Conservation (phyloP, 78 protist species). For the Dictyostelium discoideum region dicty_2.7 NC_007091.3:3554001-3554500, state of each 20-base stretch:
- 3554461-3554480: background rate
- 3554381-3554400: constrained; percentile 53
- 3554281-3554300: background rate
- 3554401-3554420: constrained; percentile 71
- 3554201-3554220: constrained; percentile 42
- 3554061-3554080: constrained; percentile 61
- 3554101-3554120: constrained; percentile 50
- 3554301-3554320: background rate
- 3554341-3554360: constrained; percentile 37
- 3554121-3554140: constrained; percentile 44
- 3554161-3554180: constrained; percentile 13
- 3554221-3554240: background rate
- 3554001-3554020: constrained; percentile 33
- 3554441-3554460: background rate
- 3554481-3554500: background rate
- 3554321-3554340: background rate
- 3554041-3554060: constrained; percentile 27
- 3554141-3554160: constrained; percentile 1
- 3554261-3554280: too few species aligned
- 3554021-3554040: constrained; percentile 17
- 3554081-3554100: constrained; percentile 57
- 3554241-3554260: background rate
- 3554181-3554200: constrained; percentile 65
- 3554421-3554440: constrained; percentile 19
- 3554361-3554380: constrained; percentile 37